A percentile compares a stretch with the other conserved stretches of the same genome.
Evolutionary conservation across 2,329 filamentous ascomycete species (phyloP).

Genomic region (Aspergillus terreus): DNA sequence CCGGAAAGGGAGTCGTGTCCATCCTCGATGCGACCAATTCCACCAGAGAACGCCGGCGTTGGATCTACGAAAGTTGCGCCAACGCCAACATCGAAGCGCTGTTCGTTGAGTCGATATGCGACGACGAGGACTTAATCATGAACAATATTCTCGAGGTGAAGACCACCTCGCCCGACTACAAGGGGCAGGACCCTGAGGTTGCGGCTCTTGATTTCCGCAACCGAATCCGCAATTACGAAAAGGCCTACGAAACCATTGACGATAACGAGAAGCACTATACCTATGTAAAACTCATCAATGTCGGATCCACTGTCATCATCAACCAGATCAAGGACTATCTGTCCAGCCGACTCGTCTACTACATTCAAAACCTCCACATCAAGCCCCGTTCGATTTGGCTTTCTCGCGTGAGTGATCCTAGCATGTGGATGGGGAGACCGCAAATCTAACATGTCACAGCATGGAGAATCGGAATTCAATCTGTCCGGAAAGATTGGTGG

Average conservation of each 20-base stretch:
- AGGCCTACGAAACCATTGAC: slow-evolving; percentile 91
- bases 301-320: slow-evolving; percentile 94
- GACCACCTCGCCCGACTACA: slow-evolving; percentile 91
- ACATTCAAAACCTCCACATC: slow-evolving; percentile 97
- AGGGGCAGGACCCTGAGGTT: slow-evolving; percentile 86
- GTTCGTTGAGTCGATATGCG: slow-evolving; percentile 96
- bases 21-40: slow-evolving; percentile 97
- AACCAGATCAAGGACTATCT: slow-evolving; percentile 96
- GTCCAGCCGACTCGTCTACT: slow-evolving; percentile 94
- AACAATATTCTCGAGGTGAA: slow-evolving; percentile 97
- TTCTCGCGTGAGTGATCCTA: slow-evolving; percentile 66
- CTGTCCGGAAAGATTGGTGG: slow-evolving; percentile 87
- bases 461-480: slow-evolving; percentile 93
- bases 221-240: slow-evolving; percentile 94
- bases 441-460: slow-evolving; percentile 49
- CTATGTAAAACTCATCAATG: slow-evolving; percentile 96
- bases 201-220: slow-evolving; percentile 90
- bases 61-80: slow-evolving; percentile 80
- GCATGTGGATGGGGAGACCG: neutral
- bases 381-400: slow-evolving; percentile 95
- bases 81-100: slow-evolving; percentile 80
- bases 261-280: slow-evolving; percentile 83
- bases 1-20: slow-evolving; percentile 74
- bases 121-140: slow-evolving; percentile 95
- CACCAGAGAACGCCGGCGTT: slow-evolving; percentile 81